Conservation (phyloP, 257 asterid species). For the Dorcoceras hygrometricum region DNA sequence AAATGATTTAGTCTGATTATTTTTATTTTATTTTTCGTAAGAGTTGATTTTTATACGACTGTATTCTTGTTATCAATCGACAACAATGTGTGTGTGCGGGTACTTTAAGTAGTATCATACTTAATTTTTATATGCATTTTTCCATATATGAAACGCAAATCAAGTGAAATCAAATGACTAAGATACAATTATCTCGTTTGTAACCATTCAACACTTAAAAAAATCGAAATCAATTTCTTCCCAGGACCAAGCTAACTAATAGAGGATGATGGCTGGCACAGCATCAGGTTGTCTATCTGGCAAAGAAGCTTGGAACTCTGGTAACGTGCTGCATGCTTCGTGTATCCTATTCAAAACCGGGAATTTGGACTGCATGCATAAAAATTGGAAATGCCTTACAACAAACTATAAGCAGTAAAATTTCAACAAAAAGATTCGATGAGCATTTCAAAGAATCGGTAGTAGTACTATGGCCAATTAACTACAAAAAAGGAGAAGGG, state of each 20-base stretch:
- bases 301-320: conserved; percentile 61
- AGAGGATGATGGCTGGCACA: conserved; percentile 13
- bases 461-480: background rate
- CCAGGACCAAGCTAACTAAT: conserved; percentile 11
- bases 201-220: no score
- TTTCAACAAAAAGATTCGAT: background rate
- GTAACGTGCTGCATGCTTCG: conserved; percentile 44
- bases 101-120: no score
- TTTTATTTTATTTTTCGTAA: no score
- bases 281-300: conserved; percentile 80
- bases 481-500: background rate
- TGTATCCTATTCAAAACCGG: conserved; percentile 44
- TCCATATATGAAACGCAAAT: no score
- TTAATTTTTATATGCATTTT: no score
- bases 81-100: no score
- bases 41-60: no score
- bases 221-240: background rate
- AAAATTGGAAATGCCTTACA: background rate
- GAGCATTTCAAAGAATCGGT: background rate
- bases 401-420: background rate
- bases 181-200: no score
- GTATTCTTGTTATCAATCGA: no score
- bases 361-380: conserved; percentile 43
- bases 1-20: no score
- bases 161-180: no score